Evolutionary conservation across 2,329 filamentous ascomycete genomes (phyloP), one percentile per base, ranked within the genome.

Genomic region (Colletotrichum sojae): DNA sequence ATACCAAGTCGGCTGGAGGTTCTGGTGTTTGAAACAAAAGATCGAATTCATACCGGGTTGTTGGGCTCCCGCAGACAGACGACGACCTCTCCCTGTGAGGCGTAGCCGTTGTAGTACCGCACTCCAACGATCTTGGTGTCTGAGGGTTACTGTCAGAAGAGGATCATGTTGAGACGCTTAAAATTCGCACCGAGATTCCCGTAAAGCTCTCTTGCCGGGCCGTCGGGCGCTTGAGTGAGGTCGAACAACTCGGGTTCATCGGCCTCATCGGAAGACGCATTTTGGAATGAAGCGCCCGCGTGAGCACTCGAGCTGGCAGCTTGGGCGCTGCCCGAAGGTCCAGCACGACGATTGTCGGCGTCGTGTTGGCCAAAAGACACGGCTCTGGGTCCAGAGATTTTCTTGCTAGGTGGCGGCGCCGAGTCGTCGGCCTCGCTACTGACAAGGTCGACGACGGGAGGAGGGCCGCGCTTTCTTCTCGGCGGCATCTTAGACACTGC

Each of bases 21-120:
- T 18, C 15, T 6, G 18, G 12, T 25, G 25, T 27, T n/a, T 10
- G 8, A 25, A 10, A 51, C 31, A 15, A 12, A 12, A 31, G 22
- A 6, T n/a, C 25, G 25, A 27, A 31, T 3, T 69, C 75, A 57
- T 77, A 83, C 83, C 71, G 80, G 83, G 74, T 95, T 95, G 1
- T 79, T 75, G 2, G 92, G 90, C 75, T 95, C 91, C 75, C 93
- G 83, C 43, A 82, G 83, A 62, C 91, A 81, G 54, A 90, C 78
- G 2, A 93, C 89, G 61, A 86, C 83, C 76, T 94, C 91, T 25
- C 90, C 90, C 2, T 83, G 73, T 8, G 85, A 90, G 15, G 90
- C 91, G 72, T 85, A 82, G 1, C 91, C 91, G 63, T 78, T 79
- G 76, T 94, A 93, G 76, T 88, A 92, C 52, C 81, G 85, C 74